Conservation (phyloP, 176 grass and related monocot genomes). For the Zoysia pacifica region DNA sequence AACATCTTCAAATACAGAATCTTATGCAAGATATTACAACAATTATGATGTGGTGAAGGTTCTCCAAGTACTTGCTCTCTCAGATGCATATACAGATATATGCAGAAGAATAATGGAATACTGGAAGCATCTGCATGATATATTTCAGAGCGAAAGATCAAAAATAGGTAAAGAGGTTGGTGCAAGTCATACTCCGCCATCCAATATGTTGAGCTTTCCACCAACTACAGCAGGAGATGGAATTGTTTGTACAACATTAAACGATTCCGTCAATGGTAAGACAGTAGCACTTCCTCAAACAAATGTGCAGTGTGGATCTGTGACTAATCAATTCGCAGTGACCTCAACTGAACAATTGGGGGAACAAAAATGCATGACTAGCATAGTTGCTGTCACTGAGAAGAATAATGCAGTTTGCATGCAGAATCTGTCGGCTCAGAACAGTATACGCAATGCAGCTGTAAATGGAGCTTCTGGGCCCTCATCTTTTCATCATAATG, state of each 20-base stretch:
- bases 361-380: slow-evolving; percentile 40
- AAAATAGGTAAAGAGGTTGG: slow-evolving; percentile 38
- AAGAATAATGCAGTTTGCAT: slow-evolving; percentile 40
- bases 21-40: slow-evolving; percentile 85
- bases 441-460: slow-evolving; percentile 22
- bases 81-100: slow-evolving; percentile 66
- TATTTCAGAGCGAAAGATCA: slow-evolving; percentile 41
- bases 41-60: slow-evolving; percentile 69
- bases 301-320: slow-evolving; percentile 30
- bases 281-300: slow-evolving; percentile 38
- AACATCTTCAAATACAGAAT: slow-evolving; percentile 49
- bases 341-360: slow-evolving; percentile 26
- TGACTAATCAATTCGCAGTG: slow-evolving; percentile 25
- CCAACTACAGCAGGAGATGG: slow-evolving; percentile 37
- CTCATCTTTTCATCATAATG: slow-evolving; percentile 46
- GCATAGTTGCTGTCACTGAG: slow-evolving; percentile 10
- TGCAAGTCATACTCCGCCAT: slow-evolving; percentile 36
- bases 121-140: slow-evolving; percentile 61
- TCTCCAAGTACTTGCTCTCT: slow-evolving; percentile 50
- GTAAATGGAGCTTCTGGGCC: slow-evolving; percentile 32
- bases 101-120: slow-evolving; percentile 63
- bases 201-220: slow-evolving; percentile 31
- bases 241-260: slow-evolving; percentile 15
- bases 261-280: slow-evolving; percentile 37
- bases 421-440: slow-evolving; percentile 38